Conservation (phyloP, 208 protist genomes). For the Leishmania turanica region DNA sequence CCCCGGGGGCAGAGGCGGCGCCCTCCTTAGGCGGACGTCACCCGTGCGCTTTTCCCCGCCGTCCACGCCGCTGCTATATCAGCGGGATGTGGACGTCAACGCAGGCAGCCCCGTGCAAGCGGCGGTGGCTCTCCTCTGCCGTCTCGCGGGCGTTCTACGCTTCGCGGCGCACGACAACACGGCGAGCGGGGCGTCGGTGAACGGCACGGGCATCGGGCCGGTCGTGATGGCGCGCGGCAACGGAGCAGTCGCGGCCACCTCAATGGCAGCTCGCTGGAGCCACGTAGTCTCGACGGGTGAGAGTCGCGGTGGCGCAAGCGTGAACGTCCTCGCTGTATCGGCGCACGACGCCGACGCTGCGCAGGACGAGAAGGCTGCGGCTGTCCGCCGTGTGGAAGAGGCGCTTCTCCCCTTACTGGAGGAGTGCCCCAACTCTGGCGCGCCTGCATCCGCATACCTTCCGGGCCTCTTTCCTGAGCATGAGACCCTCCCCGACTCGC, state of each 20-base stretch:
- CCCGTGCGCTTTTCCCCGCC: neutral
- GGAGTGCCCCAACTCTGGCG: neutral
- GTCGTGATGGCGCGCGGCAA: neutral
- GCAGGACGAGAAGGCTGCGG: neutral
- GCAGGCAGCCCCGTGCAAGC: neutral
- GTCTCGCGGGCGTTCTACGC: slow-evolving; percentile 17
- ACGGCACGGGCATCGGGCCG: neutral
- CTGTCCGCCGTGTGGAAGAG: neutral
- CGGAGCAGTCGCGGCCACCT: neutral
- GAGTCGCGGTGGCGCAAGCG: neutral
- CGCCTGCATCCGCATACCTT: neutral
- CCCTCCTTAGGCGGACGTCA: neutral
- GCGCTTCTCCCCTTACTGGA: slow-evolving; percentile 10
- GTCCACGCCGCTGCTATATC: neutral
- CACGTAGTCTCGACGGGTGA: neutral
- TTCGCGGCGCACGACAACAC: neutral
- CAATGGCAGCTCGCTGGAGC: neutral
- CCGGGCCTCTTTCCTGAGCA: slow-evolving; percentile 1
- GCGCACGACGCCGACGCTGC: neutral
- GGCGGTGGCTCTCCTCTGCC: slow-evolving; percentile 20
- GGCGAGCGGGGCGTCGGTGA: neutral
- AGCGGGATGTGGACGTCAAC: neutral
- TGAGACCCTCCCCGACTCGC: neutral
- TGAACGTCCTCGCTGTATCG: neutral
- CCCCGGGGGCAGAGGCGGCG: neutral